Evolutionary conservation across 2,329 filamentous ascomycete genomes (phyloP).

Genomic region (Aspergillus udagawae): DNA sequence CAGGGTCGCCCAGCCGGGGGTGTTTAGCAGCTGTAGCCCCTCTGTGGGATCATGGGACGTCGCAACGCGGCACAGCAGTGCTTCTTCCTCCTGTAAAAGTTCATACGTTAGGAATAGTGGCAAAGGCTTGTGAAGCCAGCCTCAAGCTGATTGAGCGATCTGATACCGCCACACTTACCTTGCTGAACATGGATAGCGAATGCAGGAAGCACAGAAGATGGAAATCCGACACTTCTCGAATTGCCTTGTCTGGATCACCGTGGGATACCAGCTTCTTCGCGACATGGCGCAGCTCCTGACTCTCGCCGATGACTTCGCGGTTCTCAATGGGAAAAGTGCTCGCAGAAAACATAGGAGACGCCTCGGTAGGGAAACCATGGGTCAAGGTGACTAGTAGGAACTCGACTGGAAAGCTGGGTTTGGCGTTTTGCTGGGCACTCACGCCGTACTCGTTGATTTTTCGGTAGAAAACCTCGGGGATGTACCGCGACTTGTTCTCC

Average conservation of each 20-base stretch:
- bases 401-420: constrained; percentile 92
- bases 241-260: constrained; percentile 58
- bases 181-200: constrained; percentile 73
- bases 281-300: constrained; percentile 70
- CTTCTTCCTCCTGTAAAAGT: constrained; percentile 72
- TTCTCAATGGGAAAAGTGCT: constrained; percentile 86
- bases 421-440: constrained; percentile 95
- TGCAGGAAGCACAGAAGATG: constrained; percentile 88
- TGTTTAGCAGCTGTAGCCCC: constrained; percentile 77
- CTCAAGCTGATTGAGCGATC: background rate
- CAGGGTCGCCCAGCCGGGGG: constrained; percentile 89
- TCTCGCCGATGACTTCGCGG: constrained; percentile 77
- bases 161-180: constrained; percentile 56
- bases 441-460: constrained; percentile 94
- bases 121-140: background rate
- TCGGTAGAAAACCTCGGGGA: constrained; percentile 95
- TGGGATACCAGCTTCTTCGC: constrained; percentile 65
- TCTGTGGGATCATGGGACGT: constrained; percentile 75
- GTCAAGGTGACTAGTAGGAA: constrained; percentile 95
- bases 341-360: constrained; percentile 69
- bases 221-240: constrained; percentile 80
- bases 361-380: constrained; percentile 83
- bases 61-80: constrained; percentile 79
- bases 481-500: constrained; percentile 72
- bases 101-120: background rate